Evolutionary conservation across 2,329 filamentous ascomycete species (phyloP).

Genomic region (Microdochium nivale): DNA sequence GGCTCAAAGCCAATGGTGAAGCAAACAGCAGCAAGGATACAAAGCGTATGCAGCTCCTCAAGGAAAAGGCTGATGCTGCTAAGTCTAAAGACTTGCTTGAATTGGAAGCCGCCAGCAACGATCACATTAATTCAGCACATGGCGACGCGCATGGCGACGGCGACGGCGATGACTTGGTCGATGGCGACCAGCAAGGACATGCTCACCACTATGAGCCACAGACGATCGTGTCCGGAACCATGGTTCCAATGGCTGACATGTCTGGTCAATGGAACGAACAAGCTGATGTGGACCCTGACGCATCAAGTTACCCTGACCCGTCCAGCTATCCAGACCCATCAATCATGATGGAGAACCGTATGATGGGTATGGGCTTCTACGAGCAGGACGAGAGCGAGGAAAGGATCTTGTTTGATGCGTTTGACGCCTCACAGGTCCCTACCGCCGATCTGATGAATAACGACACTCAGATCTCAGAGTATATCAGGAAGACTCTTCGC

Average conservation of each 20-base stretch:
- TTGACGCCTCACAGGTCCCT: constrained; percentile 33
- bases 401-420: constrained; percentile 51
- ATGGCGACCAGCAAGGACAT: constrained; percentile 5
- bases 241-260: constrained; percentile 19
- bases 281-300: constrained; percentile 14
- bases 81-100: constrained; percentile 38
- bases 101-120: constrained; percentile 15
- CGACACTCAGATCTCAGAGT: constrained; percentile 42
- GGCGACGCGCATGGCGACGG: constrained; percentile 9
- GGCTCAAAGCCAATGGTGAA: constrained; percentile 58
- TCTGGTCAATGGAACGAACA: constrained; percentile 18
- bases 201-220: constrained; percentile 7
- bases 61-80: constrained; percentile 46
- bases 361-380: constrained; percentile 52
- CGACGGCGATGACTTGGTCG: constrained; percentile 2
- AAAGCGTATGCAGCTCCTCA: constrained; percentile 47
- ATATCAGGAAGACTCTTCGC: constrained; percentile 44
- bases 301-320: constrained; percentile 18
- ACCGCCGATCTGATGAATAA: constrained; percentile 31
- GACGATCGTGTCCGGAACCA: constrained; percentile 11
- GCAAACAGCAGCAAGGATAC: constrained; percentile 48
- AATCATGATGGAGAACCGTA: constrained; percentile 35
- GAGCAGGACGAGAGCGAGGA: constrained; percentile 49
- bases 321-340: constrained; percentile 41
- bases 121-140: constrained; percentile 19